phyloP scores from a whole-genome alignment of 805 yeast genomes.

The Ogataea saltuana region DNA sequence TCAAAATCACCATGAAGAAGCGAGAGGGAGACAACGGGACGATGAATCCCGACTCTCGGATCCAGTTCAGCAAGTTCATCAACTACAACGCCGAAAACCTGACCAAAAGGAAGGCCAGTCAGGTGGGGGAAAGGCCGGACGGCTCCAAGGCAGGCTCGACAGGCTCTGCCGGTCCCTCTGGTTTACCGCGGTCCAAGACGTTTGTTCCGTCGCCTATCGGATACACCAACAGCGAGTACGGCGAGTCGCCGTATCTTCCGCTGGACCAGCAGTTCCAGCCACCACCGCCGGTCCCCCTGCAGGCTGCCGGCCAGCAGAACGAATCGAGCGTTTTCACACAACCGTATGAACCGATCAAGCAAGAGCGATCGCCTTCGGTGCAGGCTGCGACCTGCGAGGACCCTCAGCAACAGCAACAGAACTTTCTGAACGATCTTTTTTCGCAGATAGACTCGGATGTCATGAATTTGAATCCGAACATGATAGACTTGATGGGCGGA shows the following conservation, averaged over 20 bases:
- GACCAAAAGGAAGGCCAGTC: too few species aligned
- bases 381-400: slow-evolving; percentile 5
- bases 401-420: slow-evolving; percentile 24
- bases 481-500: slow-evolving; percentile 7
- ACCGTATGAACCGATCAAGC: background rate
- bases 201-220: slow-evolving; percentile 38
- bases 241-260: slow-evolving; percentile 14
- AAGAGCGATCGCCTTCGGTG: background rate
- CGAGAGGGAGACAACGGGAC: slow-evolving; percentile 31
- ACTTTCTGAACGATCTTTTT: slow-evolving; percentile 32
- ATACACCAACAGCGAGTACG: slow-evolving; percentile 23
- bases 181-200: too few species aligned
- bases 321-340: background rate
- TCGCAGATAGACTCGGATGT: slow-evolving; percentile 35
- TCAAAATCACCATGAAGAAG: slow-evolving; percentile 28
- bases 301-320: background rate
- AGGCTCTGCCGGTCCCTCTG: too few species aligned
- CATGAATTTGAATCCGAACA: slow-evolving; percentile 25
- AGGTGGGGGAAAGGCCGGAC: too few species aligned
- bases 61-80: slow-evolving; percentile 33
- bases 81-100: slow-evolving; percentile 27
- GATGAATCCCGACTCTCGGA: slow-evolving; percentile 30
- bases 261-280: background rate
- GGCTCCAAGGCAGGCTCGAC: too few species aligned
- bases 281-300: background rate